Evolutionary conservation across 2,329 filamentous ascomycete genomes (phyloP).

Genomic region (Endothia cerciana): DNA sequence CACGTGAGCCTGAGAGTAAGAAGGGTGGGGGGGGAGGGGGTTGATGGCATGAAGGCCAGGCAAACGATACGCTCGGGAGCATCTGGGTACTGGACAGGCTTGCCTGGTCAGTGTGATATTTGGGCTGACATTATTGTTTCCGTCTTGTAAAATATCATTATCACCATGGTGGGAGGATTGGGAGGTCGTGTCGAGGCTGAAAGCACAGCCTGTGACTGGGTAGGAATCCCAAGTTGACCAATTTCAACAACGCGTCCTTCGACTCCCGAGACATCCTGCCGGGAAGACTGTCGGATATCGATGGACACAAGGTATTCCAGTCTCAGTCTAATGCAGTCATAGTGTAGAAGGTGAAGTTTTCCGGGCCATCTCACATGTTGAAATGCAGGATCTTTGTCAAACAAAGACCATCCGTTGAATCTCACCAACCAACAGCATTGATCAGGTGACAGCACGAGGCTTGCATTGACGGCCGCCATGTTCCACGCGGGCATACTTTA

Average conservation of each 20-base stretch:
- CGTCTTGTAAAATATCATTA: too few relatives aligned
- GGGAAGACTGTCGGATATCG: background rate
- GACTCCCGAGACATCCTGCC: background rate
- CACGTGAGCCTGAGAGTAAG: background rate
- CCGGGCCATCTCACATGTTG: background rate
- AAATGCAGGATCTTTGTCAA: slow-evolving; percentile 1
- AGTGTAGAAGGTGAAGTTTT: background rate
- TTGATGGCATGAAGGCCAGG: too few relatives aligned
- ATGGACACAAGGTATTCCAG: background rate
- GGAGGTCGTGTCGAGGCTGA: too few relatives aligned
- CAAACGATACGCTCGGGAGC: background rate
- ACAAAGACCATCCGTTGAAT: background rate
- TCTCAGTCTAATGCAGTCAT: background rate
- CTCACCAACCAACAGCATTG: slow-evolving; percentile 37
- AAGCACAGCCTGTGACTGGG: background rate
- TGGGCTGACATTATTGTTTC: too few relatives aligned
- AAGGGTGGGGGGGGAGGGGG: background rate
- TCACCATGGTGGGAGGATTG: too few relatives aligned
- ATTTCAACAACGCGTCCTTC: background rate
- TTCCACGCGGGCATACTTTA: background rate
- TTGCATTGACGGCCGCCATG: slow-evolving; percentile 22
- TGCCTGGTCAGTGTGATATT: too few relatives aligned
- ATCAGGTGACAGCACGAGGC: slow-evolving; percentile 37
- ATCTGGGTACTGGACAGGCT: too few relatives aligned
- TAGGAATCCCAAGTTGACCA: background rate